These are phyloP conservation scores for Pichia sp. DNA, from an alignment of 1,139 yeast genomes.

Conservation along the genomic window DNA sequence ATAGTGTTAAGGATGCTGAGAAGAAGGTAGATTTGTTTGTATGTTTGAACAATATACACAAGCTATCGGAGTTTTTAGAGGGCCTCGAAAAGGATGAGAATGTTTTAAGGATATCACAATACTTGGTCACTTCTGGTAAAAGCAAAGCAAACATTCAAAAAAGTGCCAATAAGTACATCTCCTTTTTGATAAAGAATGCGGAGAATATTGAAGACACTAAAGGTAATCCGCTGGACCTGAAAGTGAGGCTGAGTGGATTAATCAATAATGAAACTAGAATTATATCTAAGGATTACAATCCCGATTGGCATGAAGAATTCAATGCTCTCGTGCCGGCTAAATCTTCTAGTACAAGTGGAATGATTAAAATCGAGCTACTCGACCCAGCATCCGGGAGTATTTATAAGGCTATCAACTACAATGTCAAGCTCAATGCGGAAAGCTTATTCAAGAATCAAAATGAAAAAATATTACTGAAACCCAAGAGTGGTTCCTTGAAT, in stretches of 20 bases:
- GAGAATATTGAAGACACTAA: slow-evolving; percentile 53
- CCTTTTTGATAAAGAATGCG: slow-evolving; percentile 51
- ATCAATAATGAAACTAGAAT: slow-evolving; percentile 70
- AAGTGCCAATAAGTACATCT: slow-evolving; percentile 16
- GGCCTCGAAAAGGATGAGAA: slow-evolving; percentile 9
- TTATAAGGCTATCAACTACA: slow-evolving; percentile 20
- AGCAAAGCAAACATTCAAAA: slow-evolving; percentile 4
- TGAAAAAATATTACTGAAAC: slow-evolving; percentile 20
- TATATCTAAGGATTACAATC: slow-evolving; percentile 54
- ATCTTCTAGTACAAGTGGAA: not conserved
- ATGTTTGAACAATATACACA: slow-evolving; percentile 23
- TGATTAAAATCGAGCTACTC: slow-evolving; percentile 16
- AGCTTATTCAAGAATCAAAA: slow-evolving; percentile 23
- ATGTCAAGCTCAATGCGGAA: slow-evolving; percentile 14
- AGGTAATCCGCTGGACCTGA: slow-evolving; percentile 56
- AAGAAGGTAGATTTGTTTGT: slow-evolving; percentile 21
- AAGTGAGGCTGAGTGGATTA: slow-evolving; percentile 61
- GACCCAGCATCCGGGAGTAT: slow-evolving; percentile 14
- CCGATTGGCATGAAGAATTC: slow-evolving; percentile 87
- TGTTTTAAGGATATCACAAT: slow-evolving; percentile 25
- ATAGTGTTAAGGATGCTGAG: slow-evolving; percentile 13
- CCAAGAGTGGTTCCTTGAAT: slow-evolving; percentile 24
- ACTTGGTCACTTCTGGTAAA: slow-evolving; percentile 10
- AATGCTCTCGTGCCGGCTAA: slow-evolving; percentile 11
- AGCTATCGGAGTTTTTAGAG: slow-evolving; percentile 14